A percentile compares a stretch with the other conserved stretches of the same genome.
These are phyloP conservation scores for Hypsizygus ulmarius DNA, from an alignment of 1,284 basidiomycete genomes.

Conservation along the genomic window DNA sequence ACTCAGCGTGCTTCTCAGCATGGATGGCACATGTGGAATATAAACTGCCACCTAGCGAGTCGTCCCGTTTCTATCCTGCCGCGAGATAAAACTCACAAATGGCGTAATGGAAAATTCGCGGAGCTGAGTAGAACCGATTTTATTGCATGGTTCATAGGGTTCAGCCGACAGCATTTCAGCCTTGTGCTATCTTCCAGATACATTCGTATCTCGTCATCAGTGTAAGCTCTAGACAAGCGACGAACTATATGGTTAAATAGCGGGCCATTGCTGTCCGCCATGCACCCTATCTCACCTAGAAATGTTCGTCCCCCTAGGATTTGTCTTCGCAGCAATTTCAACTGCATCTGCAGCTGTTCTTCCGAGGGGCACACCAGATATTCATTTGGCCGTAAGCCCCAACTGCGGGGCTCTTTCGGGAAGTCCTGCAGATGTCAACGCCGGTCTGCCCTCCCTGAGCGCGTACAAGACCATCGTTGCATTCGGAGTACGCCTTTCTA, in stretches of 20 bases:
- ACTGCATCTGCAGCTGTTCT: constrained; percentile 22
- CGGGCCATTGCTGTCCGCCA: background rate
- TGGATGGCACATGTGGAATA: constrained; percentile 11
- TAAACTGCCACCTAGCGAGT: background rate
- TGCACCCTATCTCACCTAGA: background rate
- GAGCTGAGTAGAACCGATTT: constrained; percentile 16
- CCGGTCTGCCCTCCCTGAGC: constrained; percentile 35
- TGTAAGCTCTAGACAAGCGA: background rate
- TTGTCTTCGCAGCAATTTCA: constrained; percentile 19
- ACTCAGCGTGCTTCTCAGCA: background rate
- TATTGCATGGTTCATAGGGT: constrained; percentile 6
- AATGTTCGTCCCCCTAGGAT: constrained; percentile 18
- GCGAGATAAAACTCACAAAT: constrained; percentile 15
- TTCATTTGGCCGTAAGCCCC: constrained; percentile 42
- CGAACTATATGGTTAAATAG: constrained; percentile 11
- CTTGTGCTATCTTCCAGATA: background rate
- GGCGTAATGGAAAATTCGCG: constrained; percentile 21
- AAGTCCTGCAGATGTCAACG: constrained; percentile 41
- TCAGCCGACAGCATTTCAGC: constrained; percentile 11
- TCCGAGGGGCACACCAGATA: constrained; percentile 18
- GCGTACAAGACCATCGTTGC: constrained; percentile 43
- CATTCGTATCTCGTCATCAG: background rate
- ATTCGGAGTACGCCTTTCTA: constrained; percentile 37
- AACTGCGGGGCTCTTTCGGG: constrained; percentile 38
- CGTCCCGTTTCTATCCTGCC: background rate